Evolutionary conservation across 352 stramenopile genomes (phyloP), one percentile per base, ranked within the genome.

Genomic region (Phytopythium chamaehyphon): DNA sequence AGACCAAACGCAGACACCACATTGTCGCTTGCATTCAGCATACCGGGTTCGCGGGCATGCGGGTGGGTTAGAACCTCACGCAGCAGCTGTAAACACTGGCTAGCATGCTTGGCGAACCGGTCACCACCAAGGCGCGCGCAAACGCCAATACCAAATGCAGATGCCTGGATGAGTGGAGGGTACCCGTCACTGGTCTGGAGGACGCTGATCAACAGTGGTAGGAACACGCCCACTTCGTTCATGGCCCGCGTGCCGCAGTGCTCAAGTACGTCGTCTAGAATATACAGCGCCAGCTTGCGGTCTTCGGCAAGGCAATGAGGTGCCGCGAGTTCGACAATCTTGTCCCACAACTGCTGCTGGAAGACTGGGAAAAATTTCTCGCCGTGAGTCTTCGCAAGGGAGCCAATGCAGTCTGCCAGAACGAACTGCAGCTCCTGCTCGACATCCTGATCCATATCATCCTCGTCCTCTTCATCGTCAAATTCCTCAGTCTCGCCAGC

Each of bases 191-290:
- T 86, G 1, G 76, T 78, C 51, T 86, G 69, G 28, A 90, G 51
- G 18, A 83, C 79, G 28, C 75, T 76, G 16, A 86, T 54, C 8
- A 93, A 56, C 26, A 90, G 51, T 10, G 83, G 81, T 40, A 92
- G 36, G 53, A 94, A 90, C 22, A 69, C 57, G 46, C 90, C 77
- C 7, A 87, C 59, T 23, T 69, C 59, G 31, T 62, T 47, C 62
- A 86, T 71, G 3, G 76, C 76, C 8, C 67, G 53, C 11, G 43
- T 59, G 21, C 78, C 75, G 37, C 83, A 90, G 65, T 91, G 64
- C 61, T 94, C 83, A 21, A 94, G 59, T 16, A 94, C 83, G 54
- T 94, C 83, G 55, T 94, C 83, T 26, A 94, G 59, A n/a, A 94
- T 84, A 66, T 89, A 94, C 15, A 94, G 51, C 36, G 83, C 83